Evolutionary conservation across 1,139 yeast genomes (phyloP).

Genomic region (Debaryomycetaceae sp.): DNA sequence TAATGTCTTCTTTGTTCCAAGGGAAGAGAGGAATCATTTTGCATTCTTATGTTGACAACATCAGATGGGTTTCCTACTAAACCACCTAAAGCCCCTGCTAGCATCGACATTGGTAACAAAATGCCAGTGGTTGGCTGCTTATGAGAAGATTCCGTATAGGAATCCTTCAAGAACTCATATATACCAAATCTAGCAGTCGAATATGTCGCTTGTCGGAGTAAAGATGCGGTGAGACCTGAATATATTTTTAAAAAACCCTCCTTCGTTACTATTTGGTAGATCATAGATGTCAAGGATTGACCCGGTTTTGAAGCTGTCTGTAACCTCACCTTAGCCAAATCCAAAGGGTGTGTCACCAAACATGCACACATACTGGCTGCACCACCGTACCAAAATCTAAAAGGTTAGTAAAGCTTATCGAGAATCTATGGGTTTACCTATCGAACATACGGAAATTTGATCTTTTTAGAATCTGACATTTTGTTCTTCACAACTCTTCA

Average conservation of each 20-base stretch:
- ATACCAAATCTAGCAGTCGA: constrained; percentile 84
- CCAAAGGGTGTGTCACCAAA: constrained; percentile 67
- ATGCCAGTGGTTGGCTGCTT: constrained; percentile 34
- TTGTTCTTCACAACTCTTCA: neutral
- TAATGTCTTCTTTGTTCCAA: constrained; percentile 66
- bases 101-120: constrained; percentile 74
- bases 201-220: constrained; percentile 83
- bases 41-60: constrained; percentile 87
- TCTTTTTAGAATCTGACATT: constrained; percentile 1
- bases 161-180: constrained; percentile 71
- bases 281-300: constrained; percentile 59
- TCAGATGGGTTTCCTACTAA: constrained; percentile 86
- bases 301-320: constrained; percentile 70
- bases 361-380: constrained; percentile 69
- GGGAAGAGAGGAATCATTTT: constrained; percentile 76
- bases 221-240: constrained; percentile 77
- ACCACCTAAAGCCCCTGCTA: constrained; percentile 82
- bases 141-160: constrained; percentile 33
- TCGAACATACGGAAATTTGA: constrained; percentile 8
- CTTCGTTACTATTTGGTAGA: constrained; percentile 51
- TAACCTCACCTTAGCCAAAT: constrained; percentile 78
- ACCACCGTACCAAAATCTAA: constrained; percentile 50
- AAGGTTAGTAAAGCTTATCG: neutral
- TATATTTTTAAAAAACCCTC: constrained; percentile 72
- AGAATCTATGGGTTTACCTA: too few species aligned